Base-by-base conservation (phyloP, 164 flowering plant species). In the Chimonanthus praecox region DNA sequence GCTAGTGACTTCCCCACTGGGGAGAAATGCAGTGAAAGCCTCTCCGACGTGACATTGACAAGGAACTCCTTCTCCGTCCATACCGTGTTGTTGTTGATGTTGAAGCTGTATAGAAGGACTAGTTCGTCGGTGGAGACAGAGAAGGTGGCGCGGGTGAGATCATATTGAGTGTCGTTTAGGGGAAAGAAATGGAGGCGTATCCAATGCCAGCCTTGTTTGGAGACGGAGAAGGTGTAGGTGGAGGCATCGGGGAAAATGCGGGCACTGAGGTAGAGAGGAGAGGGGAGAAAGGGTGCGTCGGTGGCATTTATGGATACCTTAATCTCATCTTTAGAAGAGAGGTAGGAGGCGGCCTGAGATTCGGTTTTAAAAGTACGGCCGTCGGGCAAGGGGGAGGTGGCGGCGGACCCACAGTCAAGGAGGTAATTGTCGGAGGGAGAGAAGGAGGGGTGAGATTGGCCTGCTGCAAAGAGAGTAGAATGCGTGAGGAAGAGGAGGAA, bases 171-270 rank as follows among this genome's bases (percentile, higher is more conserved):
- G 80, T 80, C 83, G 1, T 77, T 77, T 20, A 90, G 1, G 6
- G 95, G 88, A 20, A 77, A 83, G 78, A 92, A 88, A 72, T 92
- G 87, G 62, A 92, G 90, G 16, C 97, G 86, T 10, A 90, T 80
- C 90, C 90, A 92, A 73, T 90, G 94, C 87, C 86, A 92, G 0
- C 97, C 97, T 0, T 89, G 79, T 2, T 78, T 71, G 5, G 83
- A 20, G 69, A 89, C 64, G 7, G 58, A 77, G 63, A 91, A 91
- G 6, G 86, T 73, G 77, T 88, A 92, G 6, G 83, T 85, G 6
- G 96, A 83, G 0, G 82, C 85, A n/a, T 80, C 65, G 3, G 67
- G 51, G 75, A 92, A 92, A 47, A 88, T 72, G 49, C 87, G 74
- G 0, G 92, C 89, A 2, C 84, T 71, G n/a, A 66, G 21, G 45